A percentile compares a stretch with the other conserved stretches of the same genome.
These are phyloP conservation scores for Asterochloris erici DNA, from an alignment of 139 green algal species.

Conservation along the genomic window DNA sequence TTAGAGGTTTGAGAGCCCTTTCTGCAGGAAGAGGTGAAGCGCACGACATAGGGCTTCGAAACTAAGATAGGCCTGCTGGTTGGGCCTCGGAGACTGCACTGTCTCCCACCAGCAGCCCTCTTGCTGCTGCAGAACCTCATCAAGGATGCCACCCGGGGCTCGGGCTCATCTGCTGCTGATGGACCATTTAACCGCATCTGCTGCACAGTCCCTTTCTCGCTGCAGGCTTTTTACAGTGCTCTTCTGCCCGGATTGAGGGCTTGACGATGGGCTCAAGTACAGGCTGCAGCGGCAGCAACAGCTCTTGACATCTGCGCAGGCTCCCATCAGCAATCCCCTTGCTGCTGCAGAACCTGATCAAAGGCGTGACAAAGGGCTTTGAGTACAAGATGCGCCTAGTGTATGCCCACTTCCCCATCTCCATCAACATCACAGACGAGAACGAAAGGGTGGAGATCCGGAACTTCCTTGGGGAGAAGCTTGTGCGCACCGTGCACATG, in stretches of 20 bases:
- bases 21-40: too few species aligned
- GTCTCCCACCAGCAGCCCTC: too few species aligned
- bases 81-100: too few species aligned
- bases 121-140: not conserved
- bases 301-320: not conserved
- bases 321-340: not conserved
- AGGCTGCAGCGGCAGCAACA: not conserved
- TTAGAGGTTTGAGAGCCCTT: too few species aligned
- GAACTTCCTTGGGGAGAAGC: slow-evolving; percentile 99
- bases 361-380: slow-evolving; percentile 82
- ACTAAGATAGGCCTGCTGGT: too few species aligned
- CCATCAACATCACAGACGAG: slow-evolving; percentile 92
- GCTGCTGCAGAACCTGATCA: slow-evolving; percentile 61
- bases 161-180: too few species aligned
- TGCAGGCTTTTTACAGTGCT: too few species aligned
- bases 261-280: slow-evolving; percentile 72
- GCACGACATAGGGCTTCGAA: too few species aligned
- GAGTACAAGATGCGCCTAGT: slow-evolving; percentile 99
- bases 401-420: slow-evolving; percentile 99
- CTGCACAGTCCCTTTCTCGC: too few species aligned
- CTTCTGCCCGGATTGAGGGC: slow-evolving; percentile 51
- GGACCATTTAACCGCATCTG: too few species aligned
- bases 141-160: not conserved
- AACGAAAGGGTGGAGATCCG: slow-evolving; percentile 86
- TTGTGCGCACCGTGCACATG: slow-evolving; percentile 92